Conservation (phyloP, 768 basidiomycete genomes). For the Amanita pallidorosea region DNA sequence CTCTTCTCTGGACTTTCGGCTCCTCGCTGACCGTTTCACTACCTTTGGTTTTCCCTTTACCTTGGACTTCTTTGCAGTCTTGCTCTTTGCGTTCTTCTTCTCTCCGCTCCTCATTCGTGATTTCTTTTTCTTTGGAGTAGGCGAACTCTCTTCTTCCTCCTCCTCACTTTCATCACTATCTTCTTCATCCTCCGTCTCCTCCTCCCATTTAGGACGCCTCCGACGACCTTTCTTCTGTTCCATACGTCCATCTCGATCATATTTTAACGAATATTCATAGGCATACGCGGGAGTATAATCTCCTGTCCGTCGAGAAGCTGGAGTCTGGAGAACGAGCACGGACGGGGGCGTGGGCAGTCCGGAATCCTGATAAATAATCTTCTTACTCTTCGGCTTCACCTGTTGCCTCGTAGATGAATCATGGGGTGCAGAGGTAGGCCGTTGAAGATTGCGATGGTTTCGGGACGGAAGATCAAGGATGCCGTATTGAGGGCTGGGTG, state of each 20-base stretch:
- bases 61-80: constrained; percentile 1
- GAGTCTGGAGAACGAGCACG: constrained; percentile 4
- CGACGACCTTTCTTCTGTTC: constrained; percentile 1
- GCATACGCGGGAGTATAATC: constrained; percentile 6
- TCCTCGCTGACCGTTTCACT: background rate
- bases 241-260: background rate
- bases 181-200: background rate
- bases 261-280: constrained; percentile 5
- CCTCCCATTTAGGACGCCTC: background rate
- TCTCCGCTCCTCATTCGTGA: background rate
- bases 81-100: constrained; percentile 1
- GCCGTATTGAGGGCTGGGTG: constrained; percentile 3
- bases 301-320: background rate
- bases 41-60: background rate
- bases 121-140: constrained; percentile 2
- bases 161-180: background rate
- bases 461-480: constrained; percentile 5
- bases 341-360: constrained; percentile 1
- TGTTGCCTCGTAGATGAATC: background rate
- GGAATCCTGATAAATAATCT: background rate
- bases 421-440: background rate
- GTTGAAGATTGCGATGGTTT: background rate
- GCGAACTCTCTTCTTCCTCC: background rate
- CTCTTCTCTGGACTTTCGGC: background rate
- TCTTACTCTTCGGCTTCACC: background rate